phyloP scores from a whole-genome alignment of 805 yeast species.

The Teunomyces tritomae region DNA sequence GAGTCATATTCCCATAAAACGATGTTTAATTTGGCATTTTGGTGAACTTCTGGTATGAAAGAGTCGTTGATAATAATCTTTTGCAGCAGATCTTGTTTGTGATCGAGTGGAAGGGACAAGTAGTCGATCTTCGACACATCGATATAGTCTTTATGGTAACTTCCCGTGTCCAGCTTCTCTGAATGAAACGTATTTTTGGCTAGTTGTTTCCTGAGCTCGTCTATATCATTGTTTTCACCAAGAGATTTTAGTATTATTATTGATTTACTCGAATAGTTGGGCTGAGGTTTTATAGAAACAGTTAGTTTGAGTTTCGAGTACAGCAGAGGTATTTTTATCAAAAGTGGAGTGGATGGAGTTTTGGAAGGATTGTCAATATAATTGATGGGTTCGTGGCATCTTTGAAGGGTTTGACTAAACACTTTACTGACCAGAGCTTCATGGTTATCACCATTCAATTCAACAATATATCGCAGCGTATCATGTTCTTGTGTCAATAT shows the following conservation, averaged over 20 bases:
- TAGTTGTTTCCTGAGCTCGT: conserved; percentile 10
- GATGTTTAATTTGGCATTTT: conserved; percentile 18
- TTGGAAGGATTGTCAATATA: conserved; percentile 25
- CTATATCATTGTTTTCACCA: conserved; percentile 12
- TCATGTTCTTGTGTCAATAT: conserved; percentile 28
- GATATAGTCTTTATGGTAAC: neutral
- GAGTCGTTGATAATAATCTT: conserved; percentile 28
- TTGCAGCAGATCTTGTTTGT: conserved; percentile 14
- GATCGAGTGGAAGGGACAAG: conserved; percentile 24
- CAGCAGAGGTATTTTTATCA: conserved; percentile 24
- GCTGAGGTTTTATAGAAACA: conserved; percentile 19
- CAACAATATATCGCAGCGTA: conserved; percentile 17
- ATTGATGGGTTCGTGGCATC: conserved; percentile 14
- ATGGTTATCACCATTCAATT: conserved; percentile 15
- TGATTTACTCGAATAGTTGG: conserved; percentile 11
- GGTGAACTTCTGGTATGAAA: conserved; percentile 14
- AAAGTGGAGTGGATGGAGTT: conserved; percentile 24
- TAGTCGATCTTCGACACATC: conserved; percentile 32
- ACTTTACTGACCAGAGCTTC: conserved; percentile 20
- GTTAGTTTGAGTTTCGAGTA: conserved; percentile 27
- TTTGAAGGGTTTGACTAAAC: conserved; percentile 13
- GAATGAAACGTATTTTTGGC: conserved; percentile 7
- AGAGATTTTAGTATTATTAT: conserved; percentile 33
- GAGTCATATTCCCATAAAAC: conserved; percentile 25
- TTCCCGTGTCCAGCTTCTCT: conserved; percentile 2